Evolutionary conservation across 192 early-diverging fungal species (phyloP), one percentile per base, ranked within the genome.

Genomic region (Podila minutissima): DNA sequence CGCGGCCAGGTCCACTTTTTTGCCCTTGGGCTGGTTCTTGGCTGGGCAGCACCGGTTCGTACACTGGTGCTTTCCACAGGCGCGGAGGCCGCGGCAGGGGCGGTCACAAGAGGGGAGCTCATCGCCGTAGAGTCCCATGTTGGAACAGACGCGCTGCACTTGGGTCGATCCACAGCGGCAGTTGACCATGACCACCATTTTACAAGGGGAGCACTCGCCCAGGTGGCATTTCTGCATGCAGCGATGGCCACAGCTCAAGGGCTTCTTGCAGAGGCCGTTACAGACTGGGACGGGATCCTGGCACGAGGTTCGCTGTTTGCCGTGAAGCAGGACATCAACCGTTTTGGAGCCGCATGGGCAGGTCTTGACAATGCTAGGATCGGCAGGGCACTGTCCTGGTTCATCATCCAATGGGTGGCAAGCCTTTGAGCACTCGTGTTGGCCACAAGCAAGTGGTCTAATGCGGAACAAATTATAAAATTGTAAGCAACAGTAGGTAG

Each of bases 41-140:
- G 81, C 84, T 20, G 92, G 87, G 73, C 94, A 95, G 75, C 94
- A 95, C 19, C 75, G 73, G 53, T 65, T 84, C 2, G 71, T 73
- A 75, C 94, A 95, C 62, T 87, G 83, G 75, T 95, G 94, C 31
- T 88, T 90, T n/a, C 92, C 88, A 84, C 94, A 95, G 12, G 75
- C 85, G 46, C 91, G 86, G 53, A 87, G 82, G 2, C 78, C 78
- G 22, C 86, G 74, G 78, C 94, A 95, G 61, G 90, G 70, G 24
- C 87, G 87, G 32, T 91, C 85, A 77, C 94, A 95, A 10, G 66
- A 71, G 8, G 89, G 88, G 22, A 73, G 72, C 55, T 88, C 85
- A 29, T 84, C 85, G 22, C 79, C 83, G 64, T 72, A 69, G 7
- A 68, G 78, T 24, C 81, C 67, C 55, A 88, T 82, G 22, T 83